Evolutionary conservation across 257 asterid genomes (phyloP).

Genomic region (Verbena officinalis): DNA sequence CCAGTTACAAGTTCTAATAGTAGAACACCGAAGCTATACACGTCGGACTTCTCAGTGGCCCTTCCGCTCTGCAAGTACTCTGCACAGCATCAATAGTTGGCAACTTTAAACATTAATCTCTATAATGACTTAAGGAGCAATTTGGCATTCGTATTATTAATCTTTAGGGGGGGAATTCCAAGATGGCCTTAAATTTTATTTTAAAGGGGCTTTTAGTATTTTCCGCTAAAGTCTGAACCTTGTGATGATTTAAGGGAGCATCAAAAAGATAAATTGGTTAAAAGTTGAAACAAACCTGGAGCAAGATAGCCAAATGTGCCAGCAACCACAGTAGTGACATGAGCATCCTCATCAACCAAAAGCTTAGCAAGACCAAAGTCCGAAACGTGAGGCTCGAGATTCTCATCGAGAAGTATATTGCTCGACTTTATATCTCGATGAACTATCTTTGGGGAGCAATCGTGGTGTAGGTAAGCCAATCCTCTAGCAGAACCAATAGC

Average conservation of each 20-base stretch:
- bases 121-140: not conserved
- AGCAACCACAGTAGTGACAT: constrained; percentile 95
- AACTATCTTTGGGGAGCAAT: constrained; percentile 81
- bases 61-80: constrained; percentile 96
- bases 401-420: constrained; percentile 90
- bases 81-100: constrained; percentile 30
- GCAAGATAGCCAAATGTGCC: constrained; percentile 98
- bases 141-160: no score
- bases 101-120: not conserved
- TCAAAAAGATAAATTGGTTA: not conserved
- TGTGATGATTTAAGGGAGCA: no score
- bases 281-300: constrained; percentile 87
- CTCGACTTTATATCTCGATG: constrained; percentile 96
- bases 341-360: constrained; percentile 90
- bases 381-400: constrained; percentile 88
- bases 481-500: constrained; percentile 98
- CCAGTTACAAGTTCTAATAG: constrained; percentile 90
- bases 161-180: not conserved
- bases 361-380: constrained; percentile 98
- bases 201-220: no score
- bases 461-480: constrained; percentile 89
- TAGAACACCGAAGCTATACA: constrained; percentile 95
- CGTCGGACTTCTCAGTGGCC: constrained; percentile 90
- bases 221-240: no score
- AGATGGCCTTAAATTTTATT: no score